A percentile compares a stretch with the other conserved stretches of the same genome.
Evolutionary conservation across 306 rosid genomes (phyloP).

Genomic region (Acmispon strigosus): DNA sequence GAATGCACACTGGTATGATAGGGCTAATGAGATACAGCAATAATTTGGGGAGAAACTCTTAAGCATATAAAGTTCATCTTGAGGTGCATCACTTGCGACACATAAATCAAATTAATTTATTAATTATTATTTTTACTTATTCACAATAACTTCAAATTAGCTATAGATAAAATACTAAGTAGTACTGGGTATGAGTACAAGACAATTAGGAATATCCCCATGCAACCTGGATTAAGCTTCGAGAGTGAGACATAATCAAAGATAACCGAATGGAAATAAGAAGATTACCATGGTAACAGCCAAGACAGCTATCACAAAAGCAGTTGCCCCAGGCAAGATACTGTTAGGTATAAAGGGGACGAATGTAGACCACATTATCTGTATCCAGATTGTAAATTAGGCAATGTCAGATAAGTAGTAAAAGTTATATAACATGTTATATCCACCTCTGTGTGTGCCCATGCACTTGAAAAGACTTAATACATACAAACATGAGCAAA

Average conservation of each 20-base stretch:
- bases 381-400: conserved; percentile 19
- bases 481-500: neutral
- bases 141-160: neutral
- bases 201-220: conserved; percentile 12
- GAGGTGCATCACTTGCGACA: neutral
- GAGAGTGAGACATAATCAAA: conserved; percentile 14
- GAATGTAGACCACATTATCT: conserved; percentile 99
- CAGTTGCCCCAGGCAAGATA: conserved; percentile 62
- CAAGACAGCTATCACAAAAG: conserved; percentile 54
- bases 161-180: neutral
- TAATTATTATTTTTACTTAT: neutral
- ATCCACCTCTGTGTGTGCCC: neutral
- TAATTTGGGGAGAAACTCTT: neutral
- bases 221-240: neutral
- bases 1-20: neutral
- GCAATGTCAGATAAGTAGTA: conserved; percentile 4
- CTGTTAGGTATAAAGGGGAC: conserved; percentile 81
- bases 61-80: neutral
- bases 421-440: neutral
- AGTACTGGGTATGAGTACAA: neutral
- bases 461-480: neutral
- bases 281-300: conserved; percentile 38
- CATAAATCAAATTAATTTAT: neutral
- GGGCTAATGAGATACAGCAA: neutral
- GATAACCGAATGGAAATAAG: conserved; percentile 9